A percentile compares a stretch with the other conserved stretches of the same genome.
Evolutionary conservation across 2,329 filamentous ascomycete species (phyloP).

Genomic region (Periconia macrospinosa): DNA sequence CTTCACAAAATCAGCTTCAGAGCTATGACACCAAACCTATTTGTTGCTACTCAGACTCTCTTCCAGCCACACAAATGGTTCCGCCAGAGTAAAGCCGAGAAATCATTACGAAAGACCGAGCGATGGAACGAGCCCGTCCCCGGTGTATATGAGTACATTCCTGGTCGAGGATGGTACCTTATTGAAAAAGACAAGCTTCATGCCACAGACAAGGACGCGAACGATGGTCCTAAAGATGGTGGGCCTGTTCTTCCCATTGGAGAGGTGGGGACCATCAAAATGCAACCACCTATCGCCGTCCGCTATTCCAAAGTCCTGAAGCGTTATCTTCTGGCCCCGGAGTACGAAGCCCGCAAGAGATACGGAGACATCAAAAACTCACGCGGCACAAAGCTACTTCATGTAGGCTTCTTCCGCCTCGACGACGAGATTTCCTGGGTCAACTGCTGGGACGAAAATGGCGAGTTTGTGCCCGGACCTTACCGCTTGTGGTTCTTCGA

Average conservation of each 20-base stretch:
- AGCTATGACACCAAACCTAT: constrained; percentile 54
- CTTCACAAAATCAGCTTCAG: constrained; percentile 1
- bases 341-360: constrained; percentile 52
- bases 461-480: constrained; percentile 51
- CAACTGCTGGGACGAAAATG: constrained; percentile 53
- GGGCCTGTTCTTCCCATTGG: constrained; percentile 10
- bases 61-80: constrained; percentile 56
- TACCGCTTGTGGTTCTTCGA: constrained; percentile 55
- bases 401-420: constrained; percentile 52
- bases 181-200: constrained; percentile 43
- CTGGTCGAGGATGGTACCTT: constrained; percentile 55
- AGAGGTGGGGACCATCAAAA: constrained; percentile 20
- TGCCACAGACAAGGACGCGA: constrained; percentile 28
- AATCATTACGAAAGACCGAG: constrained; percentile 47
- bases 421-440: constrained; percentile 55
- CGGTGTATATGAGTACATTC: constrained; percentile 54
- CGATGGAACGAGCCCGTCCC: constrained; percentile 53
- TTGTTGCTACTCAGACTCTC: constrained; percentile 51
- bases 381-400: constrained; percentile 38
- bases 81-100: constrained; percentile 41
- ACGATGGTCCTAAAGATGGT: constrained; percentile 22
- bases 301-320: constrained; percentile 54
- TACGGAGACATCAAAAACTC: constrained; percentile 45
- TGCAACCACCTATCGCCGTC: constrained; percentile 40
- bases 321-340: constrained; percentile 51